Base-by-base conservation (phyloP, 1,284 basidiomycete species). In the Cryptococcus deneoformans region DNA sequence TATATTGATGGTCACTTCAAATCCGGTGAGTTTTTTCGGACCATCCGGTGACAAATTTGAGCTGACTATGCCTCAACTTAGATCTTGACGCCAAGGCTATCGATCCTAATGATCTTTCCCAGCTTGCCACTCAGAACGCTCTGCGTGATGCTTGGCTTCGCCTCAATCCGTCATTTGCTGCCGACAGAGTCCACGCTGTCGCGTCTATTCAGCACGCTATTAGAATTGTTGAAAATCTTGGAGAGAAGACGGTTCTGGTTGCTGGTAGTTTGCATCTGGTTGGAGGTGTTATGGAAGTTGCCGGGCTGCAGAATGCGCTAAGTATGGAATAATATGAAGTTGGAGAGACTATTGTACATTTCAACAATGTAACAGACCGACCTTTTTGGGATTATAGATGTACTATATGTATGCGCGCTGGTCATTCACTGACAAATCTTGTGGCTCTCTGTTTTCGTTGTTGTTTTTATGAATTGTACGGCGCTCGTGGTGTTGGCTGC, bases 181-280 rank as follows among this genome's bases (percentile, higher is more conserved):
- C 74, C 11, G 80, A 83, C 11, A 78, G 83, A 34, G 82, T 92
- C 24, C 86, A 92, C 69, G 88, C 94, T 46, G 78, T 94, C 9
- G 86, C 88, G 0, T 92, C 91, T 10, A 88, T 99, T 59, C 87
- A 99, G 74, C 88, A 97, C 68, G 90, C 93, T 1, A 80, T 95
- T 12, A 79, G 82, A 45, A 70, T 86, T 46, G 82, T 90, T 8
- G 79, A 84, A 10, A 59, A 43, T 7, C 51, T 67, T 3, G 65
- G 92, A 20, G 67, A 77, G 14, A 64, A 71, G n/a, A 81, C 89
- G 60, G 86, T 93, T 12, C 81, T 99, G 29, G 92, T 96, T 1
- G 84, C 90, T 1, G 96, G 96, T 3, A 97, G 93, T 76, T 76
- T 99, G 65, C 94, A 96, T 78, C 83, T 99, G 12, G 88, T 99